Base-by-base conservation (phyloP, 768 basidiomycete genomes). In the Leccinum broughii region DNA sequence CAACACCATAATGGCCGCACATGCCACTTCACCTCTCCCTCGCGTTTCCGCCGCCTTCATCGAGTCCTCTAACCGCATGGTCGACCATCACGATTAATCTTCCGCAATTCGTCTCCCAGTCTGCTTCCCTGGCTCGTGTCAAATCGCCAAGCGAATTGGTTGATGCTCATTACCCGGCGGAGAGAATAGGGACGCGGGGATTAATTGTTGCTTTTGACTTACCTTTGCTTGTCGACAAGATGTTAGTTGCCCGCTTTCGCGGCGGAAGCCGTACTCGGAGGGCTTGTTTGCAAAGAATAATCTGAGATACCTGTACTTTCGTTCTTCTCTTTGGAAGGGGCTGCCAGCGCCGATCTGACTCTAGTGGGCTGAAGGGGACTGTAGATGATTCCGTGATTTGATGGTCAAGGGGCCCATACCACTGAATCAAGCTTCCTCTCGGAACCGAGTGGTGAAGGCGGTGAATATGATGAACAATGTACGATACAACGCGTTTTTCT, bases 21-120 rank as follows among this genome's bases (percentile, higher is more conserved):
- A 26, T 26, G 26, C 26, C 26, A 26, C 26, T 92, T 44, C 87
- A 89, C 67, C 81, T 93, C 32, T 90, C 90, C 5, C 75, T 92
- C 44, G 73, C 81, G 20, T 88, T 92, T 72, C 88, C 87, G 56
- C 51, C 78, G 24, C 61, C 75, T 14, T 82, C 86, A 7, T 78
- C 84, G 15, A 81, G 74, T 51, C 81, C 81, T 17, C 76, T 91
- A 46, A 92, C 90, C 1, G 73, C 85, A 26, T 93, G 90, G 90
- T 80, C 80, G 24, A 90, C 85, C 11, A 74, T 92, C 65, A 72
- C 79, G 30, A 66, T 91, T n/a, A 70, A 87, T 66, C 78, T 92
- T 26, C 80, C 87, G 32, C 73, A 79, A 22, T 78, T 87, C 57
- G 72, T 91, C 13, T 77, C 85, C 14, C 80, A 85, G 64, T 91